Percentiles rank a stretch among this genome's conserved stretches.
Conservation (phyloP, 1,284 basidiomycete genomes). For the Trametes pubescens region DNA sequence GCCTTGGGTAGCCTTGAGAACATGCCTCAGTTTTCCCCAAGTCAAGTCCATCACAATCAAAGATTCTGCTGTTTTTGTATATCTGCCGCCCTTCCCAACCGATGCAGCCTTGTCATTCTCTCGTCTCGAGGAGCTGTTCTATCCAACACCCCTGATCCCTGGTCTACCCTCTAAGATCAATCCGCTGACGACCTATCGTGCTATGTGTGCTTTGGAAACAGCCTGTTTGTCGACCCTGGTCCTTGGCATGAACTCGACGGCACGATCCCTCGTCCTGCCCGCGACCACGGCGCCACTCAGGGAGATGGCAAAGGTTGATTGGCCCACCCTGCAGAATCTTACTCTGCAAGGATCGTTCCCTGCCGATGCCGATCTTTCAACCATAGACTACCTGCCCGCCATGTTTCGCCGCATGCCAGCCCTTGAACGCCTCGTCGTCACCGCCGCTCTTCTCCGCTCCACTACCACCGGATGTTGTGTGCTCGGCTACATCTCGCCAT, state of each 20-base stretch:
- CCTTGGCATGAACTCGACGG: not conserved
- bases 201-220: not conserved
- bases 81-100: not conserved
- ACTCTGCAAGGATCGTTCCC: not conserved
- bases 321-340: not conserved
- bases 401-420: not conserved
- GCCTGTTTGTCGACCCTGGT: not conserved
- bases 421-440: not conserved
- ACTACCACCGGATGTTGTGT: not conserved
- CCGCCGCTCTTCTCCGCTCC: not conserved
- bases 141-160: not conserved
- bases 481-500: not conserved
- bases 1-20: not conserved
- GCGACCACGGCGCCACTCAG: not conserved
- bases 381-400: not conserved
- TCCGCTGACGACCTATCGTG: too few species aligned
- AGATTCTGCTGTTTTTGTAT: not conserved
- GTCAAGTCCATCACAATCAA: not conserved
- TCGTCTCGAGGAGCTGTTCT: not conserved
- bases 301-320: not conserved
- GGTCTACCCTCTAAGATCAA: too few species aligned
- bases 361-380: not conserved
- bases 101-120: not conserved
- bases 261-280: not conserved
- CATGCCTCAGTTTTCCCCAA: not conserved